These are phyloP conservation scores for Kalaharituber pfeilii DNA, from an alignment of 2,329 filamentous ascomycete species.

Conservation along the genomic window DNA sequence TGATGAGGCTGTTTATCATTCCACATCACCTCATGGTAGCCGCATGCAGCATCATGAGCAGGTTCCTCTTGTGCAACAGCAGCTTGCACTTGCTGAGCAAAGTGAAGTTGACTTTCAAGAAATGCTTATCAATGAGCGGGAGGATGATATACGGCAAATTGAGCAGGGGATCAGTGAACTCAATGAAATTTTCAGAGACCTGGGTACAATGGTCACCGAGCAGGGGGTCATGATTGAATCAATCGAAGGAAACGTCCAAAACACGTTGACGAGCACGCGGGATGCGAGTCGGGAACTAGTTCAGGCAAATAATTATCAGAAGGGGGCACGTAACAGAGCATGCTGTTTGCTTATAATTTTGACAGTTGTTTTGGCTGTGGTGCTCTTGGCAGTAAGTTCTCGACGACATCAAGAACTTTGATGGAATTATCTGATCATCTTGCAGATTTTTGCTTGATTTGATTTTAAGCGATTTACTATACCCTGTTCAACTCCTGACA, in stretches of 20 bases:
- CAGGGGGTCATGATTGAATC: constrained; percentile 79
- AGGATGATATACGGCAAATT: constrained; percentile 92
- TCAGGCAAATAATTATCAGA: constrained; percentile 80
- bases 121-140: constrained; percentile 82
- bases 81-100: constrained; percentile 68
- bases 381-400: constrained; percentile 55
- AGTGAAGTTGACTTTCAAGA: constrained; percentile 97
- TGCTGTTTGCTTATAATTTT: constrained; percentile 83
- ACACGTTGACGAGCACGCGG: constrained; percentile 60
- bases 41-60: constrained; percentile 19
- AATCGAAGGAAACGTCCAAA: constrained; percentile 76
- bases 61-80: constrained; percentile 37
- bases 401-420: neutral
- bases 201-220: constrained; percentile 92
- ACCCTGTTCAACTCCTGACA: neutral
- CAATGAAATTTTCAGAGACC: constrained; percentile 91
- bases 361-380: constrained; percentile 72
- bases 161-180: constrained; percentile 90
- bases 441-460: neutral
- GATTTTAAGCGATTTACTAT: neutral
- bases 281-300: constrained; percentile 75
- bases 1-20: neutral
- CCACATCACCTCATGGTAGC: neutral
- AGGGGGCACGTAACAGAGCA: constrained; percentile 82
- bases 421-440: neutral